A percentile compares a stretch with the other conserved stretches of the same genome.
Conservation (phyloP, 768 basidiomycete species). For the Butyriboletus loyo region DNA sequence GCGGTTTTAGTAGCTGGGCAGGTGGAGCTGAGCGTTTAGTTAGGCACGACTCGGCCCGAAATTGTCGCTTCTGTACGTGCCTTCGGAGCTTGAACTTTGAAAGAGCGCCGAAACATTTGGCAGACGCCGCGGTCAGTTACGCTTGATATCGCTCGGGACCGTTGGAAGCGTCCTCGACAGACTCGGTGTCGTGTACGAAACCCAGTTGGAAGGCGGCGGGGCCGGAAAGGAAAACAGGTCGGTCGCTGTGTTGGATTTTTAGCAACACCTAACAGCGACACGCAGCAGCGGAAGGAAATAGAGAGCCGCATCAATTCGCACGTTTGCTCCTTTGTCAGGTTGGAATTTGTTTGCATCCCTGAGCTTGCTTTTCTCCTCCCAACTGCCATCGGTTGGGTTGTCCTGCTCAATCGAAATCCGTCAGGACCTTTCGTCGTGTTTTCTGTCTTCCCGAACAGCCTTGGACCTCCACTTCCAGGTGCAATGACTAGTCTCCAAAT, state of each 20-base stretch:
- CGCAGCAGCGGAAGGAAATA: slow-evolving; percentile 10
- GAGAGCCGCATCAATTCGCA: slow-evolving; percentile 28
- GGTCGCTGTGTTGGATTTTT: neutral
- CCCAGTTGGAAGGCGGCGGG: neutral
- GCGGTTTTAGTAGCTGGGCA: slow-evolving; percentile 50
- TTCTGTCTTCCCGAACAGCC: neutral
- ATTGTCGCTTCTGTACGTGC: slow-evolving; percentile 12
- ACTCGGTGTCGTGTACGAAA: neutral
- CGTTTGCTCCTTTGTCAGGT: slow-evolving; percentile 21
- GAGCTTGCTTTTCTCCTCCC: slow-evolving; percentile 15
- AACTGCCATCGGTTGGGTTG: slow-evolving; percentile 1
- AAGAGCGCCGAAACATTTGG: slow-evolving; percentile 6
- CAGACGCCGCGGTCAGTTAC: neutral
- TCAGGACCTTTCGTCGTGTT: too few relatives aligned
- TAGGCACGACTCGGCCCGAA: slow-evolving; percentile 14
- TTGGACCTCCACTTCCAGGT: neutral
- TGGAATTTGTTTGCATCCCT: slow-evolving; percentile 17
- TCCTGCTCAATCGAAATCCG: slow-evolving; percentile 3
- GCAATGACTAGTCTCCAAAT: slow-evolving; percentile 41
- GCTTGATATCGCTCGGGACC: neutral
- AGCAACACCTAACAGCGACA: slow-evolving; percentile 1
- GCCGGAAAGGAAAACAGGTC: slow-evolving; percentile 5
- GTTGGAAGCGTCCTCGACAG: neutral
- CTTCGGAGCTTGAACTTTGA: slow-evolving; percentile 21
- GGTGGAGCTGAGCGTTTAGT: slow-evolving; percentile 48